Evolutionary conservation across 2,329 filamentous ascomycete species (phyloP).

Genomic region (Trichoderma guizhouense): DNA sequence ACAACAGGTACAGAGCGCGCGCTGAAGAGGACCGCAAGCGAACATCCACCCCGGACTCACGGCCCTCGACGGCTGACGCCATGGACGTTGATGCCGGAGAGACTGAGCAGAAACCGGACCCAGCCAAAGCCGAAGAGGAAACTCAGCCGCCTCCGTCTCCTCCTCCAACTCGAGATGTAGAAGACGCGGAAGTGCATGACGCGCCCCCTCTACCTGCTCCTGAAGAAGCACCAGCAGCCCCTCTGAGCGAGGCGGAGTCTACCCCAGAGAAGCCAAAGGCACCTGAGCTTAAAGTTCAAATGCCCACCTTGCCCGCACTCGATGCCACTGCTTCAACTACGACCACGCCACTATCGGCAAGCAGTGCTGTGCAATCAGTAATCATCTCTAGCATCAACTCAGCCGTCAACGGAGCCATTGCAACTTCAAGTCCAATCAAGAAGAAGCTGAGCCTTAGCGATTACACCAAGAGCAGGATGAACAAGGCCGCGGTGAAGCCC

Average conservation of each 20-base stretch:
- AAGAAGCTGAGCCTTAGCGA: conserved; percentile 67
- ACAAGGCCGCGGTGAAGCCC: conserved; percentile 47
- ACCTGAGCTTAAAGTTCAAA: conserved; percentile 51
- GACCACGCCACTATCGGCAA: conserved; percentile 48
- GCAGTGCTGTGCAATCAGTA: conserved; percentile 48
- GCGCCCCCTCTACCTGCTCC: conserved; percentile 20
- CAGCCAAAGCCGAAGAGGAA: conserved; percentile 18
- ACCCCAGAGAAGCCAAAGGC: conserved; percentile 36
- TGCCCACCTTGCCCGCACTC: conserved; percentile 55
- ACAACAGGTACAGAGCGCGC: conserved; percentile 44
- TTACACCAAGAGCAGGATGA: conserved; percentile 58
- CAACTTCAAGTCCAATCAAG: conserved; percentile 58
- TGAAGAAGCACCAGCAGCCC: conserved; percentile 28
- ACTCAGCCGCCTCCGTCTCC: conserved; percentile 26
- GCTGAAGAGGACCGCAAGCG: conserved; percentile 38
- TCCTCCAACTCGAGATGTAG: conserved; percentile 22
- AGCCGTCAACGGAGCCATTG: conserved; percentile 41
- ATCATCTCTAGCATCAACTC: conserved; percentile 44
- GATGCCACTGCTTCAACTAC: conserved; percentile 37
- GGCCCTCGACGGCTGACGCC: conserved; percentile 30
- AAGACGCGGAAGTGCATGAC: conserved; percentile 32
- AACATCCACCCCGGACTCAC: conserved; percentile 19
- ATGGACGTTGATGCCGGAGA: conserved; percentile 42
- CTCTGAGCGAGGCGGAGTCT: not conserved
- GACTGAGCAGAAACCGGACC: conserved; percentile 28